Percentiles rank a stretch among this genome's conserved stretches.
Conservation (phyloP, 2,329 filamentous ascomycete genomes). For the Diplodia corticola region DNA sequence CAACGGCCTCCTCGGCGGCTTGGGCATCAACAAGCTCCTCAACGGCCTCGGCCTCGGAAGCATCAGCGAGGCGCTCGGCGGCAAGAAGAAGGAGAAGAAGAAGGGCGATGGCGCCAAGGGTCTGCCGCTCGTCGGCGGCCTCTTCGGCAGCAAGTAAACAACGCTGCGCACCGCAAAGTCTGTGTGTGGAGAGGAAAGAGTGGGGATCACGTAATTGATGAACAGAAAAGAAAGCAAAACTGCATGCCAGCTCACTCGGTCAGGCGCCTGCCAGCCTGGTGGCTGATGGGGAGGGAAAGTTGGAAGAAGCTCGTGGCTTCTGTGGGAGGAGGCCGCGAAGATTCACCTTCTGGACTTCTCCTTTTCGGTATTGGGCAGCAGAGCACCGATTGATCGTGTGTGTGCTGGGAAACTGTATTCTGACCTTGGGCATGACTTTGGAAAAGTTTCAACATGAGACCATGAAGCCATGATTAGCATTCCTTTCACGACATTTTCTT, state of each 20-base stretch:
- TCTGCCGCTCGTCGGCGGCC: constrained; percentile 50
- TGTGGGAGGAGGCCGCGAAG: constrained; percentile 8
- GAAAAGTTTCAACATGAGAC: not conserved
- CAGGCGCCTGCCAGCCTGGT: not conserved
- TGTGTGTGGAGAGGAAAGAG: too few relatives aligned
- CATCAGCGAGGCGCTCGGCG: constrained; percentile 51
- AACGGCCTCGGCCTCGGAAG: constrained; percentile 67
- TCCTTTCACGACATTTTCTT: not conserved
- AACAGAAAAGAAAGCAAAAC: not conserved
- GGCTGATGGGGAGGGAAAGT: not conserved
- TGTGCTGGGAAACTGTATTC: not conserved
- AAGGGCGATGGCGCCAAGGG: constrained; percentile 37
- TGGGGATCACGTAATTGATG: not conserved
- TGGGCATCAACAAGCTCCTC: constrained; percentile 75
- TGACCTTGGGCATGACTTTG: not conserved
- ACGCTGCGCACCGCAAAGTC: not conserved
- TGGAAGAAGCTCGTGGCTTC: not conserved
- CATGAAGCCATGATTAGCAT: not conserved
- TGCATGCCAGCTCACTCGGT: not conserved
- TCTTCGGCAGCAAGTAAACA: constrained; percentile 48
- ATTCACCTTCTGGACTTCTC: not conserved
- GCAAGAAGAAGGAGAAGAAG: constrained; percentile 58
- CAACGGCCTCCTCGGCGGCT: constrained; percentile 73
- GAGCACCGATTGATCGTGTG: not conserved
- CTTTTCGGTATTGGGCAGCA: not conserved